Conservation (phyloP, 148 eudicot species). For the Fagopyrum esculentum region DNA sequence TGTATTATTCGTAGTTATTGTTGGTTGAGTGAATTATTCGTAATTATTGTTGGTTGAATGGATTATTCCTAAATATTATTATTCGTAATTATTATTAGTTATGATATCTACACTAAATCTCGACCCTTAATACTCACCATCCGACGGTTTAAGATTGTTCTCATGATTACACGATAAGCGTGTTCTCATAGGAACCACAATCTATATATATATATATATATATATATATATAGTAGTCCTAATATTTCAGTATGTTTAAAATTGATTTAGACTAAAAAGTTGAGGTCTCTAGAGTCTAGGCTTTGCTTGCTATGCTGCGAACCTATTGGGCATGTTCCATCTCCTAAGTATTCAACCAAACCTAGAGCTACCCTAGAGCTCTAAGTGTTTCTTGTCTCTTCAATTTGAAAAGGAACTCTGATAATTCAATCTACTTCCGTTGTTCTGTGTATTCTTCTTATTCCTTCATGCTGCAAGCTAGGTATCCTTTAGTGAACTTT, state of each 20-base stretch:
- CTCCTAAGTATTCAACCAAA: background rate
- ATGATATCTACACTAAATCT: no score
- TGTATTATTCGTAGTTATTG: no score
- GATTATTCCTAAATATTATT: no score
- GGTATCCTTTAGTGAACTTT: background rate
- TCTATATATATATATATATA: no score
- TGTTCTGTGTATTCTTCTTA: background rate
- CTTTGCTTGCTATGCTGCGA: slow-evolving; percentile 2
- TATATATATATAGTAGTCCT: background rate
- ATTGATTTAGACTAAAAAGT: background rate
- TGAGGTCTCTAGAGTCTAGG: slow-evolving; percentile 2
- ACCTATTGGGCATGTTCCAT: background rate
- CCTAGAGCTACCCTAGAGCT: background rate
- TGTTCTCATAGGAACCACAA: no score
- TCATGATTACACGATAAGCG: no score
- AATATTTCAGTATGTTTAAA: background rate
- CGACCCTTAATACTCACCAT: no score
- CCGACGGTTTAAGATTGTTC: no score
- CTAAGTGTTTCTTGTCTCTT: background rate
- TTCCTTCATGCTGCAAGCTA: background rate
- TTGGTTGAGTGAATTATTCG: no score
- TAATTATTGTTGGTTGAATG: no score
- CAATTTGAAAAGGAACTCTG: background rate
- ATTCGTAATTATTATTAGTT: no score
- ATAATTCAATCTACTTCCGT: background rate